Base-by-base conservation (phyloP, 345 rosid species). In the Populus pruinosa region DNA sequence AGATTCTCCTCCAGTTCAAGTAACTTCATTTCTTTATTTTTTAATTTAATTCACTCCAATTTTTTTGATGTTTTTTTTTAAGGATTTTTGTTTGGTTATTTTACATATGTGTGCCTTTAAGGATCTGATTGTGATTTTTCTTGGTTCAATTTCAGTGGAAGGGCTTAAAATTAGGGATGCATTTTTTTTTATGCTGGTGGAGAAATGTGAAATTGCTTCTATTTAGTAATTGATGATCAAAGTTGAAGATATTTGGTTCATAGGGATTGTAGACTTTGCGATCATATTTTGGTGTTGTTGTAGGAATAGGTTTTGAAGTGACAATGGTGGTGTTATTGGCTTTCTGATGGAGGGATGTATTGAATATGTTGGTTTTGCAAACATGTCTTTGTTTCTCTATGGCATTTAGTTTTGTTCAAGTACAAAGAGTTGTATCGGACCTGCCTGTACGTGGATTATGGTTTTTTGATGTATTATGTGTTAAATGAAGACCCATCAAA, bases 1-100 rank as follows among this genome's bases (percentile, higher is more conserved):
- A 18, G 79, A 21, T 64, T 87, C 88, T 36, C 78, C 86, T n/a
- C 78, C 84, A 8, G 87, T 83, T 80, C 88, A 84, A 73, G 90
- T 87, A 83, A 74, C 35, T 69, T 36, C 38, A 61, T 43, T 50
- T 31, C 1, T 14, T 69, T 2, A 25, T 63, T 39, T 56, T 36
- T 11, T 3, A 4, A 11, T 25, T 56, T 13, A 65, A 29, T 29
- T 65, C 21, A 35, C n/a, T 65, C 2, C 5, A 16, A 13, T 6
- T 63, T 63, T 33, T 33, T 33, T 8, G 2, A 41, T 20, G 21
- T 8, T 21, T 18, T 8, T 53, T 56, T n/a, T 56, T 11, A 17
- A 56, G 63, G 63, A 56, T 18, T 53, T 53, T 53, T 20, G 59
- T 53, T 20, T 56, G 63, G 29, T 56, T 56, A 9, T 21, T 9